Evolutionary conservation across 2,329 filamentous ascomycete species (phyloP).

Genomic region (Tolypocladium tundrense): DNA sequence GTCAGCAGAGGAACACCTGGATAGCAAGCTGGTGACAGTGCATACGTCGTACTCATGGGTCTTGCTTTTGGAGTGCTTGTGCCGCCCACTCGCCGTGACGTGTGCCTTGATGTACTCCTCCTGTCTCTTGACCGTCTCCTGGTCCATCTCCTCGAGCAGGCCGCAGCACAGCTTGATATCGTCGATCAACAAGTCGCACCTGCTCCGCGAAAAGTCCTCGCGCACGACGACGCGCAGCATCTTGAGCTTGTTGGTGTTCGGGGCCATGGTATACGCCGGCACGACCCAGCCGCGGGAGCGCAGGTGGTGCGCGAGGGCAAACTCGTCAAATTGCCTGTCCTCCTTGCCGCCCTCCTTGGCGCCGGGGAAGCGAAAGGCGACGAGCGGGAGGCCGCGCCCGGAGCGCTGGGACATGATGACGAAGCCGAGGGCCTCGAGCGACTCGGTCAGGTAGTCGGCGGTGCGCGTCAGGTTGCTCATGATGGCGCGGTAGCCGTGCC

Average conservation of each 20-base stretch:
- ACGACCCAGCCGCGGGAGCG: constrained; percentile 86
- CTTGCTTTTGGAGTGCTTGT: constrained; percentile 35
- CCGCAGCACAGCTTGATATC: constrained; percentile 72
- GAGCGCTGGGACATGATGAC: constrained; percentile 74
- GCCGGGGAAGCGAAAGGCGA: constrained; percentile 70
- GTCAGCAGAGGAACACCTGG: background rate
- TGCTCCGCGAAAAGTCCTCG: constrained; percentile 77
- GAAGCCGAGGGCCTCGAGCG: constrained; percentile 68
- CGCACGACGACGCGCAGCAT: constrained; percentile 87
- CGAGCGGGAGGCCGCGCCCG: constrained; percentile 75
- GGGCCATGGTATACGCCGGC: constrained; percentile 95
- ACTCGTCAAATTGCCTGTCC: constrained; percentile 60
- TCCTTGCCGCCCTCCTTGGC: constrained; percentile 36
- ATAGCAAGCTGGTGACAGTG: background rate
- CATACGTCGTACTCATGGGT: constrained; percentile 37
- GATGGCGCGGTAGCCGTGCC: constrained; percentile 83
- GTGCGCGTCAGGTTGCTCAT: constrained; percentile 90
- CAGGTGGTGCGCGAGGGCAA: constrained; percentile 72
- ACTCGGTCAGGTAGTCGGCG: constrained; percentile 72
- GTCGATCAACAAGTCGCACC: constrained; percentile 67
- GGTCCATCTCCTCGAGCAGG: constrained; percentile 64
- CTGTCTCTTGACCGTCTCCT: constrained; percentile 58
- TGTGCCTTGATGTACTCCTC: constrained; percentile 54
- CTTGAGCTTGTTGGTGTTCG: constrained; percentile 72
- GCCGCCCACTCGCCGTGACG: constrained; percentile 39